Conservation (phyloP, 352 stramenopile species). For the Pythium rishiriense region DNA sequence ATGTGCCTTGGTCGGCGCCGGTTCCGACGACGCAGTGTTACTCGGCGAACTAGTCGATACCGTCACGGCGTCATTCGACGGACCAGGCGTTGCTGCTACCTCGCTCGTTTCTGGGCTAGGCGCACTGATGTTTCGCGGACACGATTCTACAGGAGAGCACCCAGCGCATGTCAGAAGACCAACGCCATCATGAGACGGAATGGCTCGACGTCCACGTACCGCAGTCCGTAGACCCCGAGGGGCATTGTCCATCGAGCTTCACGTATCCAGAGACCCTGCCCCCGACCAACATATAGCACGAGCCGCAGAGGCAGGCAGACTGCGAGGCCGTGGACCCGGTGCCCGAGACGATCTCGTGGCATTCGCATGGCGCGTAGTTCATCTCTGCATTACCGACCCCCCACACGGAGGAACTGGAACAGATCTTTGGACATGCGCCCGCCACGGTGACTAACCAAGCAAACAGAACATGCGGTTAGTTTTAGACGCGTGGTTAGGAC, state of each 20-base stretch:
- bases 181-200: too few relatives aligned
- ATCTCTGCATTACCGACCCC: too few relatives aligned
- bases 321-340: background rate
- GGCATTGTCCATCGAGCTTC: background rate
- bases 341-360: too few relatives aligned
- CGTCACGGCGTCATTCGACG: too few relatives aligned
- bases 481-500: too few relatives aligned
- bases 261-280: background rate
- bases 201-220: background rate
- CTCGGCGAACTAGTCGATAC: background rate
- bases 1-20: background rate
- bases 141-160: background rate
- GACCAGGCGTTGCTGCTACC: too few relatives aligned
- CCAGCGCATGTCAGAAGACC: background rate
- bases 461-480: too few relatives aligned
- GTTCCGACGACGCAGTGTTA: too few relatives aligned
- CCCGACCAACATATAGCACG: background rate
- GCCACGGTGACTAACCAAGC: too few relatives aligned
- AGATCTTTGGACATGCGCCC: background rate
- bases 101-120: background rate
- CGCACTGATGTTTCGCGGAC: background rate
- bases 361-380: background rate
- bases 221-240: background rate
- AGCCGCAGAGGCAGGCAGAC: background rate
- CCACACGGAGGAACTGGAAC: background rate